Conservation (phyloP, 2,329 filamentous ascomycete species). For the Blastomyces silverae region DNA sequence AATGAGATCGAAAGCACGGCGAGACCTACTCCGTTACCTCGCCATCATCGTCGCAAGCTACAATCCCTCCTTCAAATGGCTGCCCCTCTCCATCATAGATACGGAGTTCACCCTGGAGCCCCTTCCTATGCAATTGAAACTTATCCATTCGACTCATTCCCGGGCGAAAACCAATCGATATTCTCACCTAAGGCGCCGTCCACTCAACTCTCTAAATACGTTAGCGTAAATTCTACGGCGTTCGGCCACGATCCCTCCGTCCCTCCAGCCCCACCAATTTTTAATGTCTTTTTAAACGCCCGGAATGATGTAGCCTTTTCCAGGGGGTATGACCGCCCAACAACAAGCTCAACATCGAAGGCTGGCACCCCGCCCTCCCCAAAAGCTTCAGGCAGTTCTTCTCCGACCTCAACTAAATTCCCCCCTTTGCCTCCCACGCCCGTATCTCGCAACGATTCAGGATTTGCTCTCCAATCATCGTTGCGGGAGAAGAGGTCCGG, state of each 20-base stretch:
- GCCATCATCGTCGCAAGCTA: slow-evolving; percentile 84
- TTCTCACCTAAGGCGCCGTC: slow-evolving; percentile 65
- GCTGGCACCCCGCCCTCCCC: slow-evolving; percentile 52
- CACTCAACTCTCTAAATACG: slow-evolving; percentile 75
- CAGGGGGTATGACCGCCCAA: slow-evolving; percentile 60
- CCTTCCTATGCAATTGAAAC: slow-evolving; percentile 90
- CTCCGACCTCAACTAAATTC: slow-evolving; percentile 71
- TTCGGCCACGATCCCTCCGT: slow-evolving; percentile 62
- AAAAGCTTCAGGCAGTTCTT: slow-evolving; percentile 40
- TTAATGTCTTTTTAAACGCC: slow-evolving; percentile 84
- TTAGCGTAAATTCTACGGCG: slow-evolving; percentile 78
- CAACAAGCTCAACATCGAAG: slow-evolving; percentile 57
- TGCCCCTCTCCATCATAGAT: slow-evolving; percentile 81
- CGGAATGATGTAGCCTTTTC: slow-evolving; percentile 54
- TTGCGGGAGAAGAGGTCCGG: slow-evolving; percentile 90
- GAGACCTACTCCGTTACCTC: slow-evolving; percentile 69
- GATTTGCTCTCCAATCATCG: slow-evolving; percentile 76
- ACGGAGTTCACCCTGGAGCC: slow-evolving; percentile 77
- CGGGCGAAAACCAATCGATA: slow-evolving; percentile 73
- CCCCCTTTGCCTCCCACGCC: slow-evolving; percentile 68
- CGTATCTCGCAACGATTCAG: slow-evolving; percentile 84
- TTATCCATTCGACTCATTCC: slow-evolving; percentile 83
- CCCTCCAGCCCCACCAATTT: slow-evolving; percentile 58
- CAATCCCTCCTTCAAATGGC: slow-evolving; percentile 80
- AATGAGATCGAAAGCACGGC: slow-evolving; percentile 81